These are phyloP conservation scores for Talaromyces sp. DNA, from an alignment of 2,329 filamentous ascomycete genomes.

Conservation along the genomic window DNA sequence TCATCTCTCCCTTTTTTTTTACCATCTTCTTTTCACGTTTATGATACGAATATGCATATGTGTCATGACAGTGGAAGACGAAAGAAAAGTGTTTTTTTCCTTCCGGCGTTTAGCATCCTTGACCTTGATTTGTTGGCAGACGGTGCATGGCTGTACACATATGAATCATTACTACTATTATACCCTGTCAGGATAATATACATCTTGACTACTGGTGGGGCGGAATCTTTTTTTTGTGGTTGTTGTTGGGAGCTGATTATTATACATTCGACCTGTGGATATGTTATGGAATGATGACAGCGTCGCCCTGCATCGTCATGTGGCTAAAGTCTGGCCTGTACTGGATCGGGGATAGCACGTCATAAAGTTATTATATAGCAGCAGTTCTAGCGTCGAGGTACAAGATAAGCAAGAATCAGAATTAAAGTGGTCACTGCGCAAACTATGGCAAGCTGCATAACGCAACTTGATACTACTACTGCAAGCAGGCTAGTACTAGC, in stretches of 20 bases:
- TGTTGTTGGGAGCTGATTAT: no score
- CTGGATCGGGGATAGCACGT: no score
- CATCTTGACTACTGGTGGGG: not conserved
- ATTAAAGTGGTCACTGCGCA: not conserved
- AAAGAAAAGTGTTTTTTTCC: slow-evolving; percentile 12
- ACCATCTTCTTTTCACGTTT: slow-evolving; percentile 3
- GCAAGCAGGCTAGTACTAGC: no score
- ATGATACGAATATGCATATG: slow-evolving; percentile 9
- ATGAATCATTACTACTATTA: slow-evolving; percentile 3
- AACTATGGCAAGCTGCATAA: not conserved
- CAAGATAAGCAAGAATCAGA: not conserved
- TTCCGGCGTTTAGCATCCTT: slow-evolving; percentile 5
- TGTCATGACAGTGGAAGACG: slow-evolving; percentile 12
- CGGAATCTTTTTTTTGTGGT: not conserved
- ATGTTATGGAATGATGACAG: not conserved
- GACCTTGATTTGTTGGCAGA: slow-evolving; percentile 2
- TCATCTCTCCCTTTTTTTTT: not conserved
- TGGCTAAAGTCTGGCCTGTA: not conserved
- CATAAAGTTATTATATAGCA: not conserved
- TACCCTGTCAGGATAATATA: slow-evolving; percentile 9
- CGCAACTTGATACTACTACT: no score
- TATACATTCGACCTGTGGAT: not conserved
- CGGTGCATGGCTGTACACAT: slow-evolving; percentile 9
- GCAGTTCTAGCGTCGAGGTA: not conserved
- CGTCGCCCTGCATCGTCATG: not conserved